Conservation (phyloP, 1,284 basidiomycete genomes). For the Peniophora sp. region DNA sequence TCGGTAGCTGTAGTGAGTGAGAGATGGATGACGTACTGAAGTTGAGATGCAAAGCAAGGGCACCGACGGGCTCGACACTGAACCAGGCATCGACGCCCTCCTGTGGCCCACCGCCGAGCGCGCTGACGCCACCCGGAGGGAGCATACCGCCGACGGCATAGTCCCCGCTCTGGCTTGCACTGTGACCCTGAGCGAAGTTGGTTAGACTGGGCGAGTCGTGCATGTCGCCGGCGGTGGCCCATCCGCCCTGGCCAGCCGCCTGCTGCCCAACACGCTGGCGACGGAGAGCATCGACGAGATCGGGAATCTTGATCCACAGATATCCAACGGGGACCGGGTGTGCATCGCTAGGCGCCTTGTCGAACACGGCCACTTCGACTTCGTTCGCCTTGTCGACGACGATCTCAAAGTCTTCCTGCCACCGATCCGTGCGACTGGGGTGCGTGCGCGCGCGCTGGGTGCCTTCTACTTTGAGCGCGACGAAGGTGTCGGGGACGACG, state of each 20-base stretch:
- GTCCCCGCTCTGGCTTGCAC: slow-evolving; percentile 13
- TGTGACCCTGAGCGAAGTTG: slow-evolving; percentile 7
- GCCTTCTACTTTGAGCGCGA: slow-evolving; percentile 95
- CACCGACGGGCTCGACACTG: slow-evolving; percentile 95
- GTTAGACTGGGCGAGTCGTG: slow-evolving; percentile 14
- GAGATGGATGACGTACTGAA: slow-evolving; percentile 64
- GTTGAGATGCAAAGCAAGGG: slow-evolving; percentile 78
- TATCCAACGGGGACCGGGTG: slow-evolving; percentile 89
- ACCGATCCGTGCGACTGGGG: slow-evolving; percentile 88
- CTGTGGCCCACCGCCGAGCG: slow-evolving; percentile 22
- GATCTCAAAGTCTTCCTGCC: slow-evolving; percentile 98
- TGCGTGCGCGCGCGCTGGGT: slow-evolving; percentile 90
- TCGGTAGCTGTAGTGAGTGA: slow-evolving; percentile 5
- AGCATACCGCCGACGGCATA: slow-evolving; percentile 16
- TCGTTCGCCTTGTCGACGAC: slow-evolving; percentile 97
- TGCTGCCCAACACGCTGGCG: slow-evolving; percentile 80
- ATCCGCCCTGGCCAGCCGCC: slow-evolving; percentile 81
- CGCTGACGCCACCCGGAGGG: slow-evolving; percentile 20
- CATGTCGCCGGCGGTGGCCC: slow-evolving; percentile 90
- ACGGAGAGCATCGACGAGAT: slow-evolving; percentile 91
- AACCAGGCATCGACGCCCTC: slow-evolving; percentile 98
- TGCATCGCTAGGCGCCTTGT: slow-evolving; percentile 77
- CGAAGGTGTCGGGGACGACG: slow-evolving; percentile 77
- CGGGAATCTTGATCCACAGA: slow-evolving; percentile 92
- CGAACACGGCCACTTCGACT: slow-evolving; percentile 94